A percentile compares a stretch with the other conserved stretches of the same genome.
phyloP scores from a whole-genome alignment of 441 rosid genomes.

The Lepidium campestre region DNA sequence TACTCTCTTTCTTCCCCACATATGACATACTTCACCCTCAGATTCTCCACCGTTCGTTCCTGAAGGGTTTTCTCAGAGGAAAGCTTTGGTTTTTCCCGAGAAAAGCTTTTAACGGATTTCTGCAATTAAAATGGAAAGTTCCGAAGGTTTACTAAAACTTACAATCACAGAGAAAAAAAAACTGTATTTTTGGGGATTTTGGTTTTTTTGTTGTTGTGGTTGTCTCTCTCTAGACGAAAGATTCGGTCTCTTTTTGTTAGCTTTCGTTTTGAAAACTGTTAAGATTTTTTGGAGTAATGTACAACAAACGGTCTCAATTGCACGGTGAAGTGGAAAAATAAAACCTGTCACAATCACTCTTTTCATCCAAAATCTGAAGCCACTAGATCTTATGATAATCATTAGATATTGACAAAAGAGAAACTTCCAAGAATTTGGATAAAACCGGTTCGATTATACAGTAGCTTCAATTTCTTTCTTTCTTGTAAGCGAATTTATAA shows the following conservation, averaged over 20 bases:
- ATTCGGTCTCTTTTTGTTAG: conserved; percentile 20
- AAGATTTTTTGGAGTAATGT: background rate
- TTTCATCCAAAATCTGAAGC: conserved; percentile 16
- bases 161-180: background rate
- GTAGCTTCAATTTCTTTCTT: background rate
- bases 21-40: conserved; percentile 39
- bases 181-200: background rate
- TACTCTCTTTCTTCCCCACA: conserved; percentile 31
- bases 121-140: conserved; percentile 22
- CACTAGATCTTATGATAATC: conserved; percentile 12
- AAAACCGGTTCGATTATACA: background rate
- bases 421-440: background rate
- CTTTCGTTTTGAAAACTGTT: background rate
- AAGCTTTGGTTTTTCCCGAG: background rate
- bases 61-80: background rate
- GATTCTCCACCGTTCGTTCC: background rate
- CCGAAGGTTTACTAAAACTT: conserved; percentile 16
- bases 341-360: conserved; percentile 23
- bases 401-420: conserved; percentile 13
- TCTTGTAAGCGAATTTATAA: background rate
- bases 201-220: background rate
- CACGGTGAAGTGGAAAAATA: background rate
- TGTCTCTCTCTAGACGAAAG: conserved; percentile 10
- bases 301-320: conserved; percentile 22
- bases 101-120: conserved; percentile 22